These are phyloP conservation scores for Clausena lansium DNA, from an alignment of 345 rosid genomes.

Conservation along the genomic window DNA sequence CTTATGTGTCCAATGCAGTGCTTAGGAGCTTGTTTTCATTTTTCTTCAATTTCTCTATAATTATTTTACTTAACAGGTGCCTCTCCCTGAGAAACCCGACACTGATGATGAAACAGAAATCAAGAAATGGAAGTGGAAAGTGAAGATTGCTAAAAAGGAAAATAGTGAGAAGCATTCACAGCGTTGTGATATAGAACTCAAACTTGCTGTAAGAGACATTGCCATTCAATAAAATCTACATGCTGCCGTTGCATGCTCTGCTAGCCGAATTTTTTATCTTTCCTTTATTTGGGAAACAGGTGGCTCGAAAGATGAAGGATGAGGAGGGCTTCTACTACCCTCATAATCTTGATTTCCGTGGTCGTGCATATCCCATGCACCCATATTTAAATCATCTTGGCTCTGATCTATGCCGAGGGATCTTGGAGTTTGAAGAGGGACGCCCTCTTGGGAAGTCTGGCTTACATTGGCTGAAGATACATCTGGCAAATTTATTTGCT, in stretches of 20 bases:
- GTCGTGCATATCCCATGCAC: slow-evolving; percentile 99
- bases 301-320: slow-evolving; percentile 89
- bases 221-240: slow-evolving; percentile 5
- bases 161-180: slow-evolving; percentile 91
- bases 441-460: slow-evolving; percentile 85
- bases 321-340: slow-evolving; percentile 96
- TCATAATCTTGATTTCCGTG: slow-evolving; percentile 96
- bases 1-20: not conserved
- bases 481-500: slow-evolving; percentile 88
- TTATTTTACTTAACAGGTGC: slow-evolving; percentile 42
- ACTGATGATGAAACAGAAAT: slow-evolving; percentile 66
- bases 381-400: slow-evolving; percentile 98
- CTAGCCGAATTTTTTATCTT: slow-evolving; percentile 16
- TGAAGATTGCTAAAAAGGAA: slow-evolving; percentile 57
- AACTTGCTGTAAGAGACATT: slow-evolving; percentile 78
- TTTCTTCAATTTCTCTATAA: slow-evolving; percentile 7
- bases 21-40: slow-evolving; percentile 6
- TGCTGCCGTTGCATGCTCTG: not conserved
- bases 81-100: slow-evolving; percentile 68
- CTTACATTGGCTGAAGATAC: slow-evolving; percentile 91
- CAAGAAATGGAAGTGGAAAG: slow-evolving; percentile 87
- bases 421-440: slow-evolving; percentile 95
- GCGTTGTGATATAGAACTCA: slow-evolving; percentile 90
- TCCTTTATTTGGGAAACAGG: slow-evolving; percentile 50
- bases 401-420: slow-evolving; percentile 95